These are phyloP conservation scores for Cardiospermum halicacabum DNA, from an alignment of 345 rosid genomes.

Conservation along the genomic window DNA sequence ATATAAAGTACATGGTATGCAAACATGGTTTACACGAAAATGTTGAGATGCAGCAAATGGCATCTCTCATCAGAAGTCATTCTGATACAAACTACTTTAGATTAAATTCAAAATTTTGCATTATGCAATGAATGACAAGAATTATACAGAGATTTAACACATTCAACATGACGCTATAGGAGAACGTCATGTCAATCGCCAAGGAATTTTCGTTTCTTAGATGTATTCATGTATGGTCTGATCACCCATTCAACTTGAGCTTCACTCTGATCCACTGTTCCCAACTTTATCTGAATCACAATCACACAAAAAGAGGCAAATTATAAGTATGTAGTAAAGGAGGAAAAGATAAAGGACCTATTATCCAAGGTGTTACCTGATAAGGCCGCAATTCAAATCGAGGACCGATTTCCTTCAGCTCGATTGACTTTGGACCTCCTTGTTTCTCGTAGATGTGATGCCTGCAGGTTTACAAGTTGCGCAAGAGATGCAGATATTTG, in stretches of 20 bases:
- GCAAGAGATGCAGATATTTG: neutral
- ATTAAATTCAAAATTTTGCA: no score
- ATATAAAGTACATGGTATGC: no score
- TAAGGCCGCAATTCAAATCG: conserved; percentile 82
- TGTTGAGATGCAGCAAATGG: no score
- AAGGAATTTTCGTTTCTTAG: conserved; percentile 56
- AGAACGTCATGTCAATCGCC: conserved; percentile 51
- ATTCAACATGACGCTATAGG: neutral
- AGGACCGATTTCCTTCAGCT: conserved; percentile 87
- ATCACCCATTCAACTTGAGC: conserved; percentile 79
- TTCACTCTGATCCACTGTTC: conserved; percentile 82
- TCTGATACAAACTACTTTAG: no score
- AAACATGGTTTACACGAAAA: no score
- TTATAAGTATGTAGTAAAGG: neutral
- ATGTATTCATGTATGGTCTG: conserved; percentile 83
- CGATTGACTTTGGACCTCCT: conserved; percentile 75
- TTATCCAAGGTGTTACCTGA: conserved; percentile 43
- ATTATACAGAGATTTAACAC: no score
- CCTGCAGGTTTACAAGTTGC: conserved; percentile 34
- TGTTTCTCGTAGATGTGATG: conserved; percentile 72
- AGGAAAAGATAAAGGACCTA: neutral
- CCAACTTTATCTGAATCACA: conserved; percentile 57
- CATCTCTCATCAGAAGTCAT: no score
- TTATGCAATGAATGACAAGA: no score
- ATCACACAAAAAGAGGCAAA: neutral